Conservation (phyloP, 2,329 filamentous ascomycete species). For the Drechslera avenae region DNA sequence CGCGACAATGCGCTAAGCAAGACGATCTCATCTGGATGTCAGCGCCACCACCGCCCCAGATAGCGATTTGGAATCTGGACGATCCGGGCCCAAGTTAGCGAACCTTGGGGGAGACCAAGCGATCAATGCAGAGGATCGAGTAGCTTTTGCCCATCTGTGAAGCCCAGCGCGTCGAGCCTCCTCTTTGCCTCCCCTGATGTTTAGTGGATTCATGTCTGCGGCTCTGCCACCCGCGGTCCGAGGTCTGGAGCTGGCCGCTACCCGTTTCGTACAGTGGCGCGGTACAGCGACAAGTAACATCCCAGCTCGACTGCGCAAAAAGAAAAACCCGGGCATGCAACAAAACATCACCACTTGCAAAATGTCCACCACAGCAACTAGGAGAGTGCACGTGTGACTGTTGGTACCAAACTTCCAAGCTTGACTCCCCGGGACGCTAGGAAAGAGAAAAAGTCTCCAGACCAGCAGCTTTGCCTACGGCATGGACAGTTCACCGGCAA, state of each 20-base stretch:
- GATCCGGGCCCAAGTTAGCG: constrained; percentile 8
- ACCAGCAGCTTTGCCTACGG: too few species aligned
- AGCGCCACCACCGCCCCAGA: constrained; percentile 30
- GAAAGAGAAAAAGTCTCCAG: too few species aligned
- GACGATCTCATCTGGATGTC: constrained; percentile 8
- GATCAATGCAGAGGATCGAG: constrained; percentile 18
- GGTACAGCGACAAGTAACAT: constrained; percentile 2
- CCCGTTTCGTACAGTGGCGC: constrained; percentile 4
- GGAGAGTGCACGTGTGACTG: neutral
- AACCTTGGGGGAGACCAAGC: constrained; percentile 16
- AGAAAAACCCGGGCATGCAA: neutral
- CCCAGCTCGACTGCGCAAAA: constrained; percentile 4
- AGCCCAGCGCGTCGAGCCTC: constrained; percentile 7
- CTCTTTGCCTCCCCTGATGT: constrained; percentile 13
- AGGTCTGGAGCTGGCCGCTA: constrained; percentile 9
- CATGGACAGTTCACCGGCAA: too few species aligned
- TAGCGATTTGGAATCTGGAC: constrained; percentile 39
- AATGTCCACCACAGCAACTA: too few species aligned
- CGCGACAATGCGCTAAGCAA: constrained; percentile 19
- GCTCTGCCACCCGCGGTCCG: constrained; percentile 15
- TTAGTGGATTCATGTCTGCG: constrained; percentile 15
- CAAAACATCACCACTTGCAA: neutral
- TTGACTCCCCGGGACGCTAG: too few species aligned
- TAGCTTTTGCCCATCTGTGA: constrained; percentile 14
- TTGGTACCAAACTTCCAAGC: too few species aligned